Evolutionary conservation across 192 early-diverging fungal species (phyloP).

Genomic region (Coemansia biformis): DNA sequence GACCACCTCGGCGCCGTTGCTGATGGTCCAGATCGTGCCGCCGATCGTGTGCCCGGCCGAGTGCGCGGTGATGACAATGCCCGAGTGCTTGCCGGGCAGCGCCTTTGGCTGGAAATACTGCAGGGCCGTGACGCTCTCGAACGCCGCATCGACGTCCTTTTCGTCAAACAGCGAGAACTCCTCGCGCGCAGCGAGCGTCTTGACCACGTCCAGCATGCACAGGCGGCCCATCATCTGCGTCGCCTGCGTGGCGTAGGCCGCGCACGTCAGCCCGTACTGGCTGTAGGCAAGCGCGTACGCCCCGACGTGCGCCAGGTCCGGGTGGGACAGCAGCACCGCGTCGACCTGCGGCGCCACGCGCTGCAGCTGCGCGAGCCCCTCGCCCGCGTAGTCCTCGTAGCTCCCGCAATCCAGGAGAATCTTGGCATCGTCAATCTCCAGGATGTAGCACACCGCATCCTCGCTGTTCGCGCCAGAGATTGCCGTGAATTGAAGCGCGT

Average conservation of each 20-base stretch:
- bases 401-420: constrained; percentile 95
- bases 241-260: constrained; percentile 86
- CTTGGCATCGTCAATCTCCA: constrained; percentile 90
- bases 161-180: constrained; percentile 73
- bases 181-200: constrained; percentile 59
- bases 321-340: constrained; percentile 83
- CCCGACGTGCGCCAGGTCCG: constrained; percentile 81
- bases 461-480: constrained; percentile 82
- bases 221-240: constrained; percentile 87
- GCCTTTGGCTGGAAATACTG: constrained; percentile 83
- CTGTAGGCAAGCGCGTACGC: constrained; percentile 75
- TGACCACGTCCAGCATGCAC: constrained; percentile 74
- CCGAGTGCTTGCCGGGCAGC: constrained; percentile 62
- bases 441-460: constrained; percentile 82
- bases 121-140: constrained; percentile 73
- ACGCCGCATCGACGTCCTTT: constrained; percentile 78
- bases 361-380: constrained; percentile 61
- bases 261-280: constrained; percentile 76
- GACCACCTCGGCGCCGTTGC: constrained; percentile 88
- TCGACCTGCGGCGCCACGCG: constrained; percentile 85
- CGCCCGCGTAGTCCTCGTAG: constrained; percentile 69
- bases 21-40: constrained; percentile 95
- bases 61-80: constrained; percentile 86
- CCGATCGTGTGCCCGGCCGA: constrained; percentile 91
- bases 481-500: constrained; percentile 74